Percentiles rank a stretch among this genome's conserved stretches.
phyloP scores from a whole-genome alignment of 2,329 filamentous ascomycete genomes.

The Didymella pinodella region DNA sequence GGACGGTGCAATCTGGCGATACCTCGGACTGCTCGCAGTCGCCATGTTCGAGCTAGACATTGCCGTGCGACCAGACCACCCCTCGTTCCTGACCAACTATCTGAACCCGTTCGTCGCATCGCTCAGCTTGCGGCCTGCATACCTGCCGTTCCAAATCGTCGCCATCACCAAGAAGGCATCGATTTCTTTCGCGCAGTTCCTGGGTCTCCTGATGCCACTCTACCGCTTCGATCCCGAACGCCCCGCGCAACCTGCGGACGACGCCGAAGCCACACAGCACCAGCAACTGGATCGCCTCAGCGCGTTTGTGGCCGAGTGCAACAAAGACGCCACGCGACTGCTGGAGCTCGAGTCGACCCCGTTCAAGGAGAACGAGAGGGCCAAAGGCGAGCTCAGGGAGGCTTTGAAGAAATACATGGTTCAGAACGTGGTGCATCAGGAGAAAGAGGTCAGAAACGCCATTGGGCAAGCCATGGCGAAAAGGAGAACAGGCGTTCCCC shows the following conservation, averaged over 20 bases:
- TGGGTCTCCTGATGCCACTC: constrained; percentile 46
- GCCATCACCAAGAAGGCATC: constrained; percentile 76
- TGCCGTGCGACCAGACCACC: constrained; percentile 61
- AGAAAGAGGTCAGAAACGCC: constrained; percentile 82
- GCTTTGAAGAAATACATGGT: constrained; percentile 88
- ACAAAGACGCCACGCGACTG: constrained; percentile 73
- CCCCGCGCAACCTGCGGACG: constrained; percentile 31
- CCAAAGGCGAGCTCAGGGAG: constrained; percentile 67
- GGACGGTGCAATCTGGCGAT: constrained; percentile 56
- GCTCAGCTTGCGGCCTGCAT: constrained; percentile 62
- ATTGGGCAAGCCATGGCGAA: constrained; percentile 72
- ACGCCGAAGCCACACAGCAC: constrained; percentile 50
- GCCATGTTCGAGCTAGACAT: constrained; percentile 65
- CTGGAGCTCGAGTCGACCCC: constrained; percentile 82
- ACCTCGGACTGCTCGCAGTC: constrained; percentile 61
- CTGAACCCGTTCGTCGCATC: constrained; percentile 58
- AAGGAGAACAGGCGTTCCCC: constrained; percentile 68
- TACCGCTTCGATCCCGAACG: constrained; percentile 43
- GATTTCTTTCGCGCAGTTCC: constrained; percentile 66
- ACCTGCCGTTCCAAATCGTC: constrained; percentile 86
- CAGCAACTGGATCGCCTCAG: constrained; percentile 75
- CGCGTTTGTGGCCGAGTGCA: constrained; percentile 64
- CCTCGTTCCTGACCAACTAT: constrained; percentile 54
- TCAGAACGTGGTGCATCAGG: constrained; percentile 76
- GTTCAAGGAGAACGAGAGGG: constrained; percentile 74